A percentile compares a stretch with the other conserved stretches of the same genome.
These are phyloP conservation scores for Suaeda aralocaspica DNA, from an alignment of 148 eudicot species.

Conservation along the genomic window DNA sequence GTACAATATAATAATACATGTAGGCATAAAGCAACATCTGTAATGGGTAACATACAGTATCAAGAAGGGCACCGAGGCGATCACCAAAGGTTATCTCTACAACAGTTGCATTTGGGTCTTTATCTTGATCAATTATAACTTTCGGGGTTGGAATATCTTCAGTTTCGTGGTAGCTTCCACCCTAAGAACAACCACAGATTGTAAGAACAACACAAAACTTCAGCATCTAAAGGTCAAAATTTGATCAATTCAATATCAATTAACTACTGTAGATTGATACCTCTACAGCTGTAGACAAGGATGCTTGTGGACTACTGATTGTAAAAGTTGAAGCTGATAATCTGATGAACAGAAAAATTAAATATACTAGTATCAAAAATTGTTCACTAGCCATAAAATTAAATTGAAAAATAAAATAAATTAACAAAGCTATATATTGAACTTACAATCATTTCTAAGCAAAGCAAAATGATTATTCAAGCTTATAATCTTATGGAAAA, in stretches of 20 bases:
- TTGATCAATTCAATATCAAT: background rate
- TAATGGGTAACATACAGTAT: conserved; percentile 55
- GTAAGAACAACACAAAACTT: too few relatives aligned
- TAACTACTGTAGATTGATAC: conserved; percentile 34
- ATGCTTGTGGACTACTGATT: conserved; percentile 47
- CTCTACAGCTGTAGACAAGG: conserved; percentile 67
- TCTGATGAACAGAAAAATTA: conserved; percentile 42
- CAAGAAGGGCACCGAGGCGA: conserved; percentile 91
- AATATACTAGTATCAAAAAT: background rate
- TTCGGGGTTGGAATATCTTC: conserved; percentile 75
- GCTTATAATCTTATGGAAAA: background rate
- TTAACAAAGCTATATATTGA: background rate
- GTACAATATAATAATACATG: background rate
- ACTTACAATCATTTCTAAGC: background rate
- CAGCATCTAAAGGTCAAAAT: too few relatives aligned
- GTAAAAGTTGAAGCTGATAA: conserved; percentile 33
- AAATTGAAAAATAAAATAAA: too few relatives aligned
- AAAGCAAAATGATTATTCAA: background rate
- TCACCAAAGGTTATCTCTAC: conserved; percentile 89
- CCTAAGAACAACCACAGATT: conserved; percentile 35
- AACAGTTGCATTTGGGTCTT: conserved; percentile 82
- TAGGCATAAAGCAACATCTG: background rate
- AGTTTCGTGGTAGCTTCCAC: conserved; percentile 55
- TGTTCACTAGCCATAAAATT: conserved; percentile 1
- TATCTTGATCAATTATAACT: conserved; percentile 85